A percentile compares a stretch with the other conserved stretches of the same genome.
Evolutionary conservation across 2,329 filamentous ascomycete species (phyloP).

Genomic region (Aspergillus tanneri): DNA sequence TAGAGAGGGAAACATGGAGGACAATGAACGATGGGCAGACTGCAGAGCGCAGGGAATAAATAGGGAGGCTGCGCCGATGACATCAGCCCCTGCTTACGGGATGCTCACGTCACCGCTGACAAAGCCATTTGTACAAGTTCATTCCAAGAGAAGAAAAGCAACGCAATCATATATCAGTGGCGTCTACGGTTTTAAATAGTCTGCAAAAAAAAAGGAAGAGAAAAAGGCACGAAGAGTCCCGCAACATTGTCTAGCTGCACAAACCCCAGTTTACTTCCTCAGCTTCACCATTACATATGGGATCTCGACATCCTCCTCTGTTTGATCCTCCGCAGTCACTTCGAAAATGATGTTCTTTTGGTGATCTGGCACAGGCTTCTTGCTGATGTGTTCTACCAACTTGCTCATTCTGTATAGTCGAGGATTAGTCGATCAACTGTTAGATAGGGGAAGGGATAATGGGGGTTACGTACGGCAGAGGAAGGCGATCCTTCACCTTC

Average conservation of each 20-base stretch:
- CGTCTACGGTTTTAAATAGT: background rate
- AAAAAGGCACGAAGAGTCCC: background rate
- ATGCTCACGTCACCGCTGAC: no score
- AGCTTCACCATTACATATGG: slow-evolving; percentile 93
- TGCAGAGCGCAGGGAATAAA: slow-evolving; percentile 8
- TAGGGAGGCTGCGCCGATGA: slow-evolving; percentile 17
- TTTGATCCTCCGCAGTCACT: slow-evolving; percentile 84
- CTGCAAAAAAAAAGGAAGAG: background rate
- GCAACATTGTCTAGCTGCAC: slow-evolving; percentile 13
- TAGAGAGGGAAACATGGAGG: slow-evolving; percentile 28
- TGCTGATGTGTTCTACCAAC: slow-evolving; percentile 83
- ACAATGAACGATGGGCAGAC: slow-evolving; percentile 3
- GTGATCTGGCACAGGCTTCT: slow-evolving; percentile 85
- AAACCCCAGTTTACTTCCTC: slow-evolving; percentile 33
- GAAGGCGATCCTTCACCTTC: slow-evolving; percentile 77
- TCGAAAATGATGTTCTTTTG: slow-evolving; percentile 97
- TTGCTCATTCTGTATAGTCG: slow-evolving; percentile 68
- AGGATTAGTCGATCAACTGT: slow-evolving; percentile 27
- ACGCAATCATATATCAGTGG: background rate
- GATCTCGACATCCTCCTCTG: slow-evolving; percentile 92
- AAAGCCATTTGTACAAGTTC: slow-evolving; percentile 21
- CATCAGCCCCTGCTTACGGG: no score
- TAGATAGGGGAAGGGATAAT: background rate
- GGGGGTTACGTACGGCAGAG: slow-evolving; percentile 59
- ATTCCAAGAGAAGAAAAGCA: background rate